Evolutionary conservation across 2,329 filamentous ascomycete species (phyloP).

Genomic region (Gnomoniopsis sp.): DNA sequence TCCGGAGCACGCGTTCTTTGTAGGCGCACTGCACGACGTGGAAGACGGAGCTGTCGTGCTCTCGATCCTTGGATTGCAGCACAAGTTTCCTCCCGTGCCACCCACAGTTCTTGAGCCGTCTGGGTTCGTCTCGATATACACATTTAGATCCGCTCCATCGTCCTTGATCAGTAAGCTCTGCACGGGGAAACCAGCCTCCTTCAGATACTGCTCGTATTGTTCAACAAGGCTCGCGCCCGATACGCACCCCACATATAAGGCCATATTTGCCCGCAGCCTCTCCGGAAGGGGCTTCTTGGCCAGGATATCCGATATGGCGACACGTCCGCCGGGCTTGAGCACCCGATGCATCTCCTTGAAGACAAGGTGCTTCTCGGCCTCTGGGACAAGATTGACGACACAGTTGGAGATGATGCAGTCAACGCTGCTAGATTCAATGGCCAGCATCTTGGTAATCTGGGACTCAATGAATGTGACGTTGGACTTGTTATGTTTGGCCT

Average conservation of each 20-base stretch:
- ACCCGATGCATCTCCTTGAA: slow-evolving; percentile 58
- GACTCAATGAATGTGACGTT: slow-evolving; percentile 52
- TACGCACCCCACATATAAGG: slow-evolving; percentile 59
- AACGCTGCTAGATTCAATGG: slow-evolving; percentile 38
- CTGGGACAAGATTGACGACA: slow-evolving; percentile 57
- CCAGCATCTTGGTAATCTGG: slow-evolving; percentile 46
- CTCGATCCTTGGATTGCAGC: slow-evolving; percentile 18
- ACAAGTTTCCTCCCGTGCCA: slow-evolving; percentile 19
- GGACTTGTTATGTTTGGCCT: slow-evolving; percentile 29
- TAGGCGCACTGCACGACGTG: neutral
- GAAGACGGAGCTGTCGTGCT: slow-evolving; percentile 9
- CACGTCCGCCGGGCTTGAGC: slow-evolving; percentile 52
- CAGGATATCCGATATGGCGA: slow-evolving; percentile 60
- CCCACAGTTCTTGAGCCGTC: slow-evolving; percentile 21
- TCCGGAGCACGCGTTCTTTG: neutral
- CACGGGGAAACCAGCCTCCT: slow-evolving; percentile 48
- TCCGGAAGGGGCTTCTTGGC: slow-evolving; percentile 45
- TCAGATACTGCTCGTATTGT: slow-evolving; percentile 51
- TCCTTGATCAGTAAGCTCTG: slow-evolving; percentile 40
- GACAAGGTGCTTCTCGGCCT: slow-evolving; percentile 46
- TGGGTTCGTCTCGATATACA: slow-evolving; percentile 36
- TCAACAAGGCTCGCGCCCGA: slow-evolving; percentile 50
- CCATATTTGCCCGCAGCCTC: slow-evolving; percentile 44
- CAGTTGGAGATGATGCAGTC: slow-evolving; percentile 63
- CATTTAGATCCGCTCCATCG: slow-evolving; percentile 43